Percentiles rank a stretch among this genome's conserved stretches.
phyloP scores from a whole-genome alignment of 2,329 filamentous ascomycete species.

The Monosporascus sp. region DNA sequence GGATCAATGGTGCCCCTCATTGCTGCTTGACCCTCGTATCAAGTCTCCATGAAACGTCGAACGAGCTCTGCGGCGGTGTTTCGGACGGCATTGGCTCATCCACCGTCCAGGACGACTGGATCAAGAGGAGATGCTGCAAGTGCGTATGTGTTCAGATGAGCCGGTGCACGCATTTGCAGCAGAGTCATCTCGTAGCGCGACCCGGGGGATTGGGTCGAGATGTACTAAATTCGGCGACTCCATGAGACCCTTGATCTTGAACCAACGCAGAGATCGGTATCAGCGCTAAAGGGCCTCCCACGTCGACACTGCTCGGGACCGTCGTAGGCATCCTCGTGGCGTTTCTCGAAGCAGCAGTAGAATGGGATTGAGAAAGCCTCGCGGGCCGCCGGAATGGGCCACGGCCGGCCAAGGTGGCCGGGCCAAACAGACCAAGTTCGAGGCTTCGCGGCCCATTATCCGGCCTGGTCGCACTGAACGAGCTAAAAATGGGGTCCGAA shows the following conservation, averaged over 20 bases:
- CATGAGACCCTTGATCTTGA: slow-evolving; percentile 10
- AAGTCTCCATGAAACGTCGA: not conserved
- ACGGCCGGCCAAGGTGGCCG: slow-evolving; percentile 17
- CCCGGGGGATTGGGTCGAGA: not conserved
- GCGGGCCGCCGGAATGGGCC: slow-evolving; percentile 22
- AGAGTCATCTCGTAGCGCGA: not conserved
- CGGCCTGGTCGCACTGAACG: slow-evolving; percentile 16
- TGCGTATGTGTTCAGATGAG: too few relatives aligned
- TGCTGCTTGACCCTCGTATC: not conserved
- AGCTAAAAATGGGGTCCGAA: slow-evolving; percentile 6
- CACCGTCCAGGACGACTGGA: not conserved
- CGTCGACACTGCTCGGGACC: slow-evolving; percentile 1
- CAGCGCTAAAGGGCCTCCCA: not conserved
- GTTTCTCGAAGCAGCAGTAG: slow-evolving; percentile 15
- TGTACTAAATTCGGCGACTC: not conserved
- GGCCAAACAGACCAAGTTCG: slow-evolving; percentile 13
- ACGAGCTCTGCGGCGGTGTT: not conserved
- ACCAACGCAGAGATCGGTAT: slow-evolving; percentile 11
- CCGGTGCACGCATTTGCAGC: not conserved
- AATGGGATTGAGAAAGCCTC: slow-evolving; percentile 17
- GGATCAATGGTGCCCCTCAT: not conserved
- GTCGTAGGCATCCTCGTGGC: slow-evolving; percentile 17
- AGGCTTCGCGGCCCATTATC: slow-evolving; percentile 23
- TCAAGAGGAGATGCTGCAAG: not conserved
- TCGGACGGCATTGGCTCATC: not conserved